phyloP scores from a whole-genome alignment of 2,329 filamentous ascomycete genomes.

The Stemphylium vesicarium region DNA sequence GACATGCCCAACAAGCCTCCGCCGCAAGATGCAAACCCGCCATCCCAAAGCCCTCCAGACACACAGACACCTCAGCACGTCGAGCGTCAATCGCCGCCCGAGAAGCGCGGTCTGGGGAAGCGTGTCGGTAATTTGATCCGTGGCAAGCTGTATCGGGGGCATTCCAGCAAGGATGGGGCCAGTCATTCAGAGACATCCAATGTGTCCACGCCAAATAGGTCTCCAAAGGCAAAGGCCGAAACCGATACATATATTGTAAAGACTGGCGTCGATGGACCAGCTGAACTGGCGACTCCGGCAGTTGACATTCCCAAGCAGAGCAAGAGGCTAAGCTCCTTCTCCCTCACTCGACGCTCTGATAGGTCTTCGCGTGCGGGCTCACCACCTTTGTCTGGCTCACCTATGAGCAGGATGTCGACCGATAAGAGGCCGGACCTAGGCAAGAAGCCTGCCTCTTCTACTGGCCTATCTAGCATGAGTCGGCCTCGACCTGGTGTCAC shows the following conservation, averaged over 20 bases:
- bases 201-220: constrained; percentile 2
- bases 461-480: constrained; percentile 38
- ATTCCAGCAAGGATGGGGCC: constrained; percentile 12
- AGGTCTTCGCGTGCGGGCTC: constrained; percentile 46
- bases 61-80: constrained; percentile 4
- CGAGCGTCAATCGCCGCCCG: constrained; percentile 21
- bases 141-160: constrained; percentile 28
- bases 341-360: constrained; percentile 47
- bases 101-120: constrained; percentile 39
- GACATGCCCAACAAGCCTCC: constrained; percentile 10
- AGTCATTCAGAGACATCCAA: constrained; percentile 6
- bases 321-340: constrained; percentile 47
- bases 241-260: constrained; percentile 34
- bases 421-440: constrained; percentile 19
- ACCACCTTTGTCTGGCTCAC: constrained; percentile 46
- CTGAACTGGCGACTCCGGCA: constrained; percentile 29
- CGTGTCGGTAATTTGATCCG: constrained; percentile 44
- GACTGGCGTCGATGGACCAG: constrained; percentile 37
- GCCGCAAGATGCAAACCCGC: constrained; percentile 5
- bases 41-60: neutral
- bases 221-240: constrained; percentile 9
- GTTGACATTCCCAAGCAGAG: constrained; percentile 33
- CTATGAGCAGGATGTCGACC: constrained; percentile 41
- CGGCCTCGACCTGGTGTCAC: constrained; percentile 35
- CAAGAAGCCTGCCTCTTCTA: constrained; percentile 37